Evolutionary conservation across 805 yeast genomes (phyloP), one percentile per base, ranked within the genome.

Genomic region (Dipodascopsis uninucleata): DNA sequence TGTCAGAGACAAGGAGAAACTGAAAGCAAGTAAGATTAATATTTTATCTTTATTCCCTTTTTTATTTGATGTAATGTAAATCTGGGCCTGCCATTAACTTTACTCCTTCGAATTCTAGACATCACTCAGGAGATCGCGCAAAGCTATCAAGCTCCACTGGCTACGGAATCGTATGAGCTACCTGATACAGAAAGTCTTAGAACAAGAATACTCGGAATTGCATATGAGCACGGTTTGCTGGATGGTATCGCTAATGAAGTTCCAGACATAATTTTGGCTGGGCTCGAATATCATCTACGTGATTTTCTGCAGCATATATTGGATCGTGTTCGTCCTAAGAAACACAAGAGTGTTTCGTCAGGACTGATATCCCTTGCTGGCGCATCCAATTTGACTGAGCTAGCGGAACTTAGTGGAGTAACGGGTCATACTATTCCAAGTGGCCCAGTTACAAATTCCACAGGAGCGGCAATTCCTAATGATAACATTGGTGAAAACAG

Each of bases 81-180:
- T n/a, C n/a, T n/a, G n/a, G n/a, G n/a, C n/a, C n/a, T n/a, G n/a
- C n/a, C n/a, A n/a, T n/a, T n/a, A n/a, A n/a, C n/a, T n/a, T n/a
- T n/a, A n/a, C n/a, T n/a, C n/a, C n/a, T n/a, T 26, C 14, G 12
- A 12, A 12, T 34, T 3, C n/a, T n/a, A 51, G 56, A 80, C 24
- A 88, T 96, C 90, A 86, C 94, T 18, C 96, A 89, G 63, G 97
- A 93, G 60, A 85, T 93, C 14, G 75, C 82, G 42, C 88, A 82
- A 58, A 94, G 93, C 3, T 76, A 86, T 43, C 87, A 85, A 55
- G 77, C 93, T 1, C 90, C 93, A 3, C 70, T 89, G 28, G 76
- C 90, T 1, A 70, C 85, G 1, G 95, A 90, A 55, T 71, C 77
- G 28, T 85, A 72, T 61, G 89, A 89, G 52, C 63, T 93, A 4